Conservation (phyloP, 495 filamentous ascomycete species). For the Neurospora sp. region DNA sequence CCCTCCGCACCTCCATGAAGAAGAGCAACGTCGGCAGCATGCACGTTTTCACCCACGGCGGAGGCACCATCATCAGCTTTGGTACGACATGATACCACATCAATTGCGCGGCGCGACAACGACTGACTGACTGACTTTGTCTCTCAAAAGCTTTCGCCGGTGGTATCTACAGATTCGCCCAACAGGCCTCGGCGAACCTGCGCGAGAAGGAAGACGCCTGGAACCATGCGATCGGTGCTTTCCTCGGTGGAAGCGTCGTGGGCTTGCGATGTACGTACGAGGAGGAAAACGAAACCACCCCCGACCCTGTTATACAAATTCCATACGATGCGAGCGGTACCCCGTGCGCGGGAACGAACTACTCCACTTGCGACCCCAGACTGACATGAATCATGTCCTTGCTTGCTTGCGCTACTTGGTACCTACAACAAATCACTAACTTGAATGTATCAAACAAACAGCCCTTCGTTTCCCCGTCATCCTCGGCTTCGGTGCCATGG, state of each 20-base stretch:
- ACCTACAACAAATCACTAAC: conserved; percentile 17
- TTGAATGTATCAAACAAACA: neutral
- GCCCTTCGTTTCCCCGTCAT: conserved; percentile 70
- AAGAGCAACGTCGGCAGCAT: conserved; percentile 67
- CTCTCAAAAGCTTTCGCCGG: conserved; percentile 53
- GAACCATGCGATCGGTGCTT: conserved; percentile 31
- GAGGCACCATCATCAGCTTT: conserved; percentile 26
- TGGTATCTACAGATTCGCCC: conserved; percentile 66
- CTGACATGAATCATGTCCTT: neutral
- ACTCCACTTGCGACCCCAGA: neutral
- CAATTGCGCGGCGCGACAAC: neutral
- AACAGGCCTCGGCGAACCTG: conserved; percentile 32
- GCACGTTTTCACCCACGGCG: conserved; percentile 60
- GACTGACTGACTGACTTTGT: conserved; percentile 20
- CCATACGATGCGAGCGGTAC: neutral
- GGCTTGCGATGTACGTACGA: conserved; percentile 26
- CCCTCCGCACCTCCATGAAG: conserved; percentile 74
- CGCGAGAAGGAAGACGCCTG: conserved; percentile 34
- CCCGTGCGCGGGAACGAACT: neutral
- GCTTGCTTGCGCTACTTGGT: neutral
- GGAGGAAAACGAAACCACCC: neutral
- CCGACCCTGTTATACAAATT: neutral
- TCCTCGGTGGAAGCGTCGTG: conserved; percentile 28
- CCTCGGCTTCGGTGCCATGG: conserved; percentile 61
- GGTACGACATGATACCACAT: conserved; percentile 19